phyloP scores from a whole-genome alignment of 2,329 filamentous ascomycete species.

The Cladophialophora immunda region DNA sequence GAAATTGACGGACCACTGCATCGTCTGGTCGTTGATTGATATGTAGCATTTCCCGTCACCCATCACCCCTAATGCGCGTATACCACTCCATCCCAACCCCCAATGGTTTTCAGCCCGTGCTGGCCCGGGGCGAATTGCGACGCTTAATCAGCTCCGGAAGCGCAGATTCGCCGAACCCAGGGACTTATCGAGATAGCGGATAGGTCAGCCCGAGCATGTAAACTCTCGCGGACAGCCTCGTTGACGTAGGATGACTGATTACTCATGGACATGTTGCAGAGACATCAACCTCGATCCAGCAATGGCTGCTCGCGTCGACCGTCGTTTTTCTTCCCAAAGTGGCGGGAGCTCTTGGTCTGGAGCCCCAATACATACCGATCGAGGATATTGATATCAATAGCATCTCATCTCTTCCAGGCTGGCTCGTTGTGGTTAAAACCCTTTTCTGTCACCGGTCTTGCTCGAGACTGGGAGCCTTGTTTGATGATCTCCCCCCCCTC shows the following conservation, averaged over 20 bases:
- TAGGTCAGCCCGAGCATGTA: background rate
- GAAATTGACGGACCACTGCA: background rate
- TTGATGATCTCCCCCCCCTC: no score
- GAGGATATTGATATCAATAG: no score
- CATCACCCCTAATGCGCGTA: background rate
- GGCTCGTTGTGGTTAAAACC: no score
- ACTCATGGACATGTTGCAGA: background rate
- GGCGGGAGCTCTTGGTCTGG: background rate
- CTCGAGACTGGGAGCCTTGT: no score
- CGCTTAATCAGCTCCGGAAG: background rate
- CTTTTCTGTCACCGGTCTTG: no score
- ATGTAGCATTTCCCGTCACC: background rate
- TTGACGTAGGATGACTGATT: slow-evolving; percentile 3
- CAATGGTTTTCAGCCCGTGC: background rate
- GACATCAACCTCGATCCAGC: background rate
- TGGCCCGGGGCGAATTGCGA: background rate
- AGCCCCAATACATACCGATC: background rate
- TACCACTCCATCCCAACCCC: background rate
- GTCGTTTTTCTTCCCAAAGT: background rate
- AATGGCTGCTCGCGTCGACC: background rate
- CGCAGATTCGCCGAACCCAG: background rate
- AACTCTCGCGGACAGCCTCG: slow-evolving; percentile 11
- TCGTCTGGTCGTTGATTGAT: background rate
- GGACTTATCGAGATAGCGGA: background rate
- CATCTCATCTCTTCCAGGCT: no score